Conservation (phyloP, 176 grass and related monocot genomes). For the Tillandsia leiboldiana region DNA sequence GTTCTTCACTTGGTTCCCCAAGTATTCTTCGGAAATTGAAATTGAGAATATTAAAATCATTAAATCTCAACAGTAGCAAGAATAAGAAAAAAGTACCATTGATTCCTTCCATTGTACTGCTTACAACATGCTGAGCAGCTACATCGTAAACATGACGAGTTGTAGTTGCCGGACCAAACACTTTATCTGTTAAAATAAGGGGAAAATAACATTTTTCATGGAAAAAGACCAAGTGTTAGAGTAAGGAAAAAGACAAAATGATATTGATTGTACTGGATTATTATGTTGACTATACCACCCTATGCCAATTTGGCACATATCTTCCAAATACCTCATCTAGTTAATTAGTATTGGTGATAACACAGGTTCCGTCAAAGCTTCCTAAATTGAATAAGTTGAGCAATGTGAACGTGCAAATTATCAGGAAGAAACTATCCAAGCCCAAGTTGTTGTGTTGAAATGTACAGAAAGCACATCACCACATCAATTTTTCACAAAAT, state of each 20-base stretch:
- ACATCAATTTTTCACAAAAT: too few species aligned
- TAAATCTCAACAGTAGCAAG: conserved; percentile 11
- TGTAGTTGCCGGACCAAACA: conserved; percentile 93
- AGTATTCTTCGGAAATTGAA: not conserved
- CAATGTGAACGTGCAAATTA: too few species aligned
- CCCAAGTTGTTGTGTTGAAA: too few species aligned
- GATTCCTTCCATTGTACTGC: conserved; percentile 97
- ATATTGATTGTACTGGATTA: not conserved
- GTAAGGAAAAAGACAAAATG: not conserved
- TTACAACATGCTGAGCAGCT: conserved; percentile 88
- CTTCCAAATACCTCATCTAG: too few species aligned
- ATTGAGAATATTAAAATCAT: conserved; percentile 1
- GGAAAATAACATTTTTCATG: not conserved
- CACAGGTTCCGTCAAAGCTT: too few species aligned
- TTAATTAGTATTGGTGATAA: too few species aligned
- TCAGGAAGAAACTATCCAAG: too few species aligned
- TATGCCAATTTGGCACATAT: too few species aligned
- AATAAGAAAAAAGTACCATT: conserved; percentile 53
- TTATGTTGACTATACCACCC: too few species aligned
- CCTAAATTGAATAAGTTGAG: too few species aligned
- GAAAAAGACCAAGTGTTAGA: not conserved
- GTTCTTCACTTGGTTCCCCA: too few species aligned
- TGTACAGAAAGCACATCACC: too few species aligned
- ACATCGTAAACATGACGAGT: conserved; percentile 88
- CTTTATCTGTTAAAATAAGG: conserved; percentile 58